phyloP scores from a whole-genome alignment of 257 asterid genomes.

The Solanum pennellii region DNA sequence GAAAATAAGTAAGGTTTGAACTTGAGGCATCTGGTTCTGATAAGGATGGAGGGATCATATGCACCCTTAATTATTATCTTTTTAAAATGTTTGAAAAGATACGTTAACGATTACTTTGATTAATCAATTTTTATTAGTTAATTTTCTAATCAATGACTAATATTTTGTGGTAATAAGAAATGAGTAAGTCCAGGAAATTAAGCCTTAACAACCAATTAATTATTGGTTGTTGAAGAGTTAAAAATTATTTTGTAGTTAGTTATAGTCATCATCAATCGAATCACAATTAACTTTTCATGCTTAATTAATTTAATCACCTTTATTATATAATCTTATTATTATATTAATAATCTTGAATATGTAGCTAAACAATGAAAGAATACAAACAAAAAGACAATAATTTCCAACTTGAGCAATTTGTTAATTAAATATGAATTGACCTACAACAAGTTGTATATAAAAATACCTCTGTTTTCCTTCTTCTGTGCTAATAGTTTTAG shows the following conservation, averaged over 20 bases:
- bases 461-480: not conserved
- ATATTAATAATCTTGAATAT: not conserved
- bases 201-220: not conserved
- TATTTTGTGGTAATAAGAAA: not conserved
- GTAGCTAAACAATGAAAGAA: not conserved
- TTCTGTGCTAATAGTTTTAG: not conserved
- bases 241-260: constrained; percentile 18
- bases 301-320: constrained; percentile 5
- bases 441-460: not conserved
- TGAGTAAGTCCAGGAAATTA: not conserved
- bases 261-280: constrained; percentile 4
- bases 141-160: not conserved
- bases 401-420: not conserved
- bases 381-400: not conserved
- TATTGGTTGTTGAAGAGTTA: constrained; percentile 10
- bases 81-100: constrained; percentile 8
- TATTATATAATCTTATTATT: not conserved
- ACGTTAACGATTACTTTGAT: constrained; percentile 10
- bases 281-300: not conserved
- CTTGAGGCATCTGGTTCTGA: accelerated
- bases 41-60: not conserved
- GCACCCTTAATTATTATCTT: too few relatives aligned
- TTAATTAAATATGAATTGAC: not conserved
- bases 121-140: not conserved
- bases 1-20: not conserved